These are phyloP conservation scores for Amesomyces nigricolor DNA, from an alignment of 2,329 filamentous ascomycete species.

Conservation along the genomic window DNA sequence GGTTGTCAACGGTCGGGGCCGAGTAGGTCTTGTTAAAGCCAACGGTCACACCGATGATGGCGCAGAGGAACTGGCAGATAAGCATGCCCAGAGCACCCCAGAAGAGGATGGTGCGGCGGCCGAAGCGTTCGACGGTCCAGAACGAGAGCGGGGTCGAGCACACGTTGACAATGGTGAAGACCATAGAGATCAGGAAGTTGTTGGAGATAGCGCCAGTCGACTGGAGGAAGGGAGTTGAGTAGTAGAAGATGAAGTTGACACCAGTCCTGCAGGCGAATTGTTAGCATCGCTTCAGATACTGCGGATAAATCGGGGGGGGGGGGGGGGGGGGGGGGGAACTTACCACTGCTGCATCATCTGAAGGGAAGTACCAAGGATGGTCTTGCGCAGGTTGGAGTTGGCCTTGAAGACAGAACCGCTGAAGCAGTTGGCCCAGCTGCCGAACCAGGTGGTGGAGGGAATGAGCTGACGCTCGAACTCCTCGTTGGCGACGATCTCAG, in stretches of 20 bases:
- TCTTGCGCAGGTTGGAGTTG: constrained; percentile 64
- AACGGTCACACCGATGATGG: constrained; percentile 62
- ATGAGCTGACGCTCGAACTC: constrained; percentile 72
- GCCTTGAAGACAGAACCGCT: constrained; percentile 56
- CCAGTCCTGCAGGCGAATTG: constrained; percentile 50
- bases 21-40: constrained; percentile 47
- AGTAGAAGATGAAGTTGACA: constrained; percentile 92
- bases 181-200: constrained; percentile 75
- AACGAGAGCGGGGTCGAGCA: constrained; percentile 81
- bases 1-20: constrained; percentile 34
- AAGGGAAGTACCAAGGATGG: constrained; percentile 64
- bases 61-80: constrained; percentile 80
- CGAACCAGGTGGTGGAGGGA: constrained; percentile 58
- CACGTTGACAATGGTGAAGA: constrained; percentile 87
- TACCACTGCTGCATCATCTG: constrained; percentile 75
- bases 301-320: too few species aligned
- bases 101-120: constrained; percentile 75
- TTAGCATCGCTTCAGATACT: too few species aligned
- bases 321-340: too few species aligned
- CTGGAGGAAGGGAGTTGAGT: constrained; percentile 78
- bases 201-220: constrained; percentile 69
- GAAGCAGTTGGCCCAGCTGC: constrained; percentile 65
- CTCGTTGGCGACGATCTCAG: constrained; percentile 84
- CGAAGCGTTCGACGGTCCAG: constrained; percentile 76
- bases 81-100: constrained; percentile 77